These are phyloP conservation scores for Paracoccidioides lutzii DNA, from an alignment of 2,329 filamentous ascomycete genomes.

Conservation along the genomic window DNA sequence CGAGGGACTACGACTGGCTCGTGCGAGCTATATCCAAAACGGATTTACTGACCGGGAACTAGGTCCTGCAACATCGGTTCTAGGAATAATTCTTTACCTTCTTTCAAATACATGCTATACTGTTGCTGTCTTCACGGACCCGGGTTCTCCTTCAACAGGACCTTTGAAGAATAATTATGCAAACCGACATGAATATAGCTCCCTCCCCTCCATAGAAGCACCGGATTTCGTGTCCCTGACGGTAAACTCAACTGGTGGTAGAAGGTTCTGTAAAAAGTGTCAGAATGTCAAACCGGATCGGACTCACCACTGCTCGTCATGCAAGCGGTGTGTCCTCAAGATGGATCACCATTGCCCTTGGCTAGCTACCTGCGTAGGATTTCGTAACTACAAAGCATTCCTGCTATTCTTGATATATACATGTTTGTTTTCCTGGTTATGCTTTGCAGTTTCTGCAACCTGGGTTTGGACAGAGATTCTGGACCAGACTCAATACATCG, in stretches of 20 bases:
- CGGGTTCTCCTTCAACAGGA: conserved; percentile 47
- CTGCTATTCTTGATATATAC: conserved; percentile 85
- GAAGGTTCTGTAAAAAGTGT: conserved; percentile 95
- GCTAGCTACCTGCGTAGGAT: conserved; percentile 87
- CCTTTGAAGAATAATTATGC: conserved; percentile 11
- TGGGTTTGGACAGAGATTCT: conserved; percentile 84
- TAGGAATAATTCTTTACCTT: conserved; percentile 59
- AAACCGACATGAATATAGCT: conserved; percentile 48
- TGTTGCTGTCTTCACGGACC: conserved; percentile 81
- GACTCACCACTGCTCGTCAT: conserved; percentile 92
- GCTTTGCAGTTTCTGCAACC: conserved; percentile 59
- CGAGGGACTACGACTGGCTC: too few relatives aligned
- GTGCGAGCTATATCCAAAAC: neutral
- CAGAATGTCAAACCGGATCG: conserved; percentile 89
- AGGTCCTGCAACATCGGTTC: conserved; percentile 40
- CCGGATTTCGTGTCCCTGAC: conserved; percentile 63
- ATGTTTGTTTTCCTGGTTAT: conserved; percentile 69
- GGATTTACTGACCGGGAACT: neutral
- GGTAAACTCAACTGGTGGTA: conserved; percentile 77
- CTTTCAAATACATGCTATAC: conserved; percentile 85
- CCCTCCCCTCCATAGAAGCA: conserved; percentile 60
- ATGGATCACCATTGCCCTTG: conserved; percentile 99
- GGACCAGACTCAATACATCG: conserved; percentile 54
- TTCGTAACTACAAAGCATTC: conserved; percentile 93
- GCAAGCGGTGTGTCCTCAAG: conserved; percentile 86